Evolutionary conservation across 1,284 basidiomycete species (phyloP).

Genomic region (Puccinia triticina): DNA sequence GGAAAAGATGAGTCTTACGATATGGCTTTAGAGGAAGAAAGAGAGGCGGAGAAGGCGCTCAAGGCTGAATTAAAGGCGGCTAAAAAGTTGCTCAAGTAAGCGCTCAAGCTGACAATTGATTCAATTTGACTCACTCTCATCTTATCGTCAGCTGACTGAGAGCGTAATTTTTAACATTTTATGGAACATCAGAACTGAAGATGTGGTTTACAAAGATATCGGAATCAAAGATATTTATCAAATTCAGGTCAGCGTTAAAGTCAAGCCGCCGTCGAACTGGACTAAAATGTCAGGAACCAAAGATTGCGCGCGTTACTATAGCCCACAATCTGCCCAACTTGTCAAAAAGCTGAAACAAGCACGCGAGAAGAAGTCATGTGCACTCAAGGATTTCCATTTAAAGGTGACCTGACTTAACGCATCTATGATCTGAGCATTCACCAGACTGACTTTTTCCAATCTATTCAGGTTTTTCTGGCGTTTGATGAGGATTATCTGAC

Average conservation of each 20-base stretch:
- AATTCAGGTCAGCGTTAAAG: slow-evolving; percentile 70
- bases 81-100: slow-evolving; percentile 51
- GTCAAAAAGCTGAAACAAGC: slow-evolving; percentile 86
- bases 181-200: slow-evolving; percentile 42
- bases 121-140: not conserved
- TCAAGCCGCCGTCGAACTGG: slow-evolving; percentile 79
- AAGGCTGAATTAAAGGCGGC: slow-evolving; percentile 43
- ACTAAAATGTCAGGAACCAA: slow-evolving; percentile 79
- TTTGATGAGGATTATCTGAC: slow-evolving; percentile 58
- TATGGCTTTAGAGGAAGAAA: slow-evolving; percentile 49
- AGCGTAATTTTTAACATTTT: not conserved
- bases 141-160: not conserved
- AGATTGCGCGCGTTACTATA: slow-evolving; percentile 70
- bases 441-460: not conserved
- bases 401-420: slow-evolving; percentile 58
- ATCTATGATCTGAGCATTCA: not conserved
- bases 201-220: slow-evolving; percentile 55
- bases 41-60: slow-evolving; percentile 38
- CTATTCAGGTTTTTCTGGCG: slow-evolving; percentile 56
- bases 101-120: not conserved
- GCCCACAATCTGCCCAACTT: slow-evolving; percentile 71
- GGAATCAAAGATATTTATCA: slow-evolving; percentile 73
- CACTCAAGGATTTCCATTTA: slow-evolving; percentile 78
- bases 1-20: slow-evolving; percentile 51
- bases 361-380: slow-evolving; percentile 77